Base-by-base conservation (phyloP, 495 filamentous ascomycete genomes). In the Neurospora sp. region DNA sequence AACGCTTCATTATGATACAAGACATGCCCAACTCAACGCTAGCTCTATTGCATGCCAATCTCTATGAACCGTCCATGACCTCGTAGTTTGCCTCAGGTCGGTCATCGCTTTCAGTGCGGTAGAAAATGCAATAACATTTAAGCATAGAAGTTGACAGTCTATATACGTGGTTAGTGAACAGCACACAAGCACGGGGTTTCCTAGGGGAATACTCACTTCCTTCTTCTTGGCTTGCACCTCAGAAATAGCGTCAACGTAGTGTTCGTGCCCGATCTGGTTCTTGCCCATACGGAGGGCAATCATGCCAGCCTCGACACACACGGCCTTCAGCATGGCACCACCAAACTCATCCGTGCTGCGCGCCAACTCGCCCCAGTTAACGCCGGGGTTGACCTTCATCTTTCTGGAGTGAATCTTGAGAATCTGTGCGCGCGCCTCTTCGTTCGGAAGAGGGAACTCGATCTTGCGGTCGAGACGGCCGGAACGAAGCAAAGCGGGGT, bases 211-310 rank as follows among this genome's bases (percentile, higher is more conserved):
- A 83, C 83, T 90, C 88, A 87, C 84, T 73, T 94, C 92, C 87
- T 95, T 97, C 93, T 97, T 97, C 92, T 98, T 98, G 69, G 93
- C 90, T 82, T 97, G 93, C 76, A 99, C 96, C 81, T 99, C 96
- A 27, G 93, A 87, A 79, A 99, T 98, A 70, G 96, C 96, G 88
- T 99, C 96, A 35, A 99, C 96, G 81, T 98, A 99, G 84, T 99
- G 94, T 86, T 99, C 96, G 77, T 99, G 96, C 72, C 91, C 91
- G 75, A 99, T 93, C 88, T 97, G 97, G 81, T 88, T 92, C 87
- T 93, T 91, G 40, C 96, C 96, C 82, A 91, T 92, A 72, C 96
- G 88, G 75, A 99, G 85, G 22, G 96, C 96, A 84, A 99, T 99
- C 96, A 99, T 99, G 81, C 96, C 96, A 39, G 96, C 96, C 83